Conservation (phyloP, 768 basidiomycete genomes). For the Sistotremastrum suecicum region DNA sequence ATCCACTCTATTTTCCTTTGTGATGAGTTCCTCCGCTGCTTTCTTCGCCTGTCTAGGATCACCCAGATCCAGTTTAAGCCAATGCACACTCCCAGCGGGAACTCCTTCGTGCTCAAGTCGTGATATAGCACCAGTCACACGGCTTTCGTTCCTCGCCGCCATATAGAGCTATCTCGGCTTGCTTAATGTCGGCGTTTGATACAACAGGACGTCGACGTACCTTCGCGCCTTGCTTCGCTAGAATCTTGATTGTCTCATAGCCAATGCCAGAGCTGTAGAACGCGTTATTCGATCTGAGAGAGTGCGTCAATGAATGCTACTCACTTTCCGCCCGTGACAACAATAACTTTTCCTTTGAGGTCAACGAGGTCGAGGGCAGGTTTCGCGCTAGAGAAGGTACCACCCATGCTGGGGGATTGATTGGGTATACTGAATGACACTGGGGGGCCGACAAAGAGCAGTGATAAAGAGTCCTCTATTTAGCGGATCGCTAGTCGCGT, state of each 20-base stretch:
- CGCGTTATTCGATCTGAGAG: not conserved
- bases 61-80: constrained; percentile 25
- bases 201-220: constrained; percentile 1
- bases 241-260: constrained; percentile 19
- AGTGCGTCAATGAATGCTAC: not conserved
- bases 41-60: constrained; percentile 21
- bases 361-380: constrained; percentile 1
- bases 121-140: constrained; percentile 18
- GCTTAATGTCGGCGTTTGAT: too few relatives aligned
- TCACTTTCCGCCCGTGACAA: constrained; percentile 13
- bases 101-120: constrained; percentile 19
- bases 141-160: constrained; percentile 19
- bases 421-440: too few relatives aligned
- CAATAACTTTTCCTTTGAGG: constrained; percentile 5
- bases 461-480: too few relatives aligned
- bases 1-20: constrained; percentile 28
- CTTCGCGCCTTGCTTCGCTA: constrained; percentile 29
- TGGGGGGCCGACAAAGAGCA: too few relatives aligned
- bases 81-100: constrained; percentile 17
- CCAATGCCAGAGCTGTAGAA: constrained; percentile 21
- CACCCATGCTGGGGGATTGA: too few relatives aligned
- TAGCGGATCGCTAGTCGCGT: too few relatives aligned
- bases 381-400: too few relatives aligned
- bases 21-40: constrained; percentile 22
- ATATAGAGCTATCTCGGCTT: constrained; percentile 18